Base-by-base conservation (phyloP, 192 early-diverging fungal genomes). In the Mortierella antarctica region DNA sequence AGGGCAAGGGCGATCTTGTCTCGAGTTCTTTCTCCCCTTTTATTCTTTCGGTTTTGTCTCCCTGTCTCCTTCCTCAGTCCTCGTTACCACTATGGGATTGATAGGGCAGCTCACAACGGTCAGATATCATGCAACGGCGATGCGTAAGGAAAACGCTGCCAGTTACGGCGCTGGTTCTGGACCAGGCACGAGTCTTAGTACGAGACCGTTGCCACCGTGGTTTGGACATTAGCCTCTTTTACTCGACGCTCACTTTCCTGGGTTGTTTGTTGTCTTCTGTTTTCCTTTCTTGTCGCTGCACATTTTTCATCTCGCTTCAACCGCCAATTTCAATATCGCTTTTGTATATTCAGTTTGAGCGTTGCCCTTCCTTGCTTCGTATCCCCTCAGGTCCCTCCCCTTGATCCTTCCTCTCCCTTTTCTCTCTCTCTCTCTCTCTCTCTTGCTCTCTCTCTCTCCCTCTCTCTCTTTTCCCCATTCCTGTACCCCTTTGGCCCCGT, bases 381-480 rank as follows among this genome's bases (percentile, higher is more conserved):
- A 18, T 20, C 20, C 52, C 20, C 7, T 20, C 15, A 53, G n/a
- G 13, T 50, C 15, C 23, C 15, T 51, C 4, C 11, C 62, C 40
- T 41, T 13, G 10, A 42, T 51, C 20, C 23, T 6, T 64, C 31
- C 51, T 49, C 50, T 63, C 31, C 11, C n/a, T 63, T 50, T 63
- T 23, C n/a, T 50, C 23, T 50, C 42, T 12, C 10, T 3, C 46
- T 8, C 61, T 39, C 18, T 31, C 18, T 63, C 18, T 63, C 47
- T 48, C 31, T 44, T 59, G 58, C 67, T 48, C 47, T 50, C 20
- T 51, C 31, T 48, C 46, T 7, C 59, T 48, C 53, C 45, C 39
- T 50, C 20, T 48, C 20, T 48, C 57, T 55, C 44, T 49, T 52
- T 21, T 50, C 9, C 39, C 11, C 44, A 7, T 68, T 57, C 47